Evolutionary conservation across 2,329 filamentous ascomycete genomes (phyloP).

Genomic region (Trichoderma breve): DNA sequence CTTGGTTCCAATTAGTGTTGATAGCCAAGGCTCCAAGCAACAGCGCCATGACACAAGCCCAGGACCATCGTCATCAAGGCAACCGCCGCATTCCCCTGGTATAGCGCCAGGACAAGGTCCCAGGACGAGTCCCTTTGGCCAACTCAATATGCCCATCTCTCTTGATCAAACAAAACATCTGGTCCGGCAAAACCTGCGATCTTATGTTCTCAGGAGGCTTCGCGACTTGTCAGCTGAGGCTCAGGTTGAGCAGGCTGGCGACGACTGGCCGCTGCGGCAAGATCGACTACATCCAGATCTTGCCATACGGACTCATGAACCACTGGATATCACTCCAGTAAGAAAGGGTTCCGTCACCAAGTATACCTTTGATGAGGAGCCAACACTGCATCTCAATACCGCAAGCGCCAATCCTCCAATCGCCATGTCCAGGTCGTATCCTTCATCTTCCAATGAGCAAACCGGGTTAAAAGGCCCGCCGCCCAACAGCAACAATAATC

Average conservation of each 20-base stretch:
- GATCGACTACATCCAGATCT: conserved; percentile 17
- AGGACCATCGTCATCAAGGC: conserved; percentile 1
- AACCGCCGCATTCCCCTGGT: conserved; percentile 10
- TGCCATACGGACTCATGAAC: conserved; percentile 2
- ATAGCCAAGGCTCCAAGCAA: conserved; percentile 26
- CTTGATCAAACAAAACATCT: conserved; percentile 36
- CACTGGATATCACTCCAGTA: background rate
- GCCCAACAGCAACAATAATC: conserved; percentile 23
- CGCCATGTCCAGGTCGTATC: conserved; percentile 39
- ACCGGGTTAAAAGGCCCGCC: conserved; percentile 27
- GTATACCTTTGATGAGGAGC: conserved; percentile 40
- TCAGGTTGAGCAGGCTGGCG: conserved; percentile 16
- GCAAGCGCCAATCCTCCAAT: conserved; percentile 25
- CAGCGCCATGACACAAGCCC: conserved; percentile 27
- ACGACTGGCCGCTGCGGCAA: conserved; percentile 9
- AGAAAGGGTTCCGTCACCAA: conserved; percentile 20
- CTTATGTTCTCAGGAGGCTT: conserved; percentile 32
- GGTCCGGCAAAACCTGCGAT: conserved; percentile 35
- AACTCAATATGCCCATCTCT: conserved; percentile 34
- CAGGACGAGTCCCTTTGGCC: conserved; percentile 10
- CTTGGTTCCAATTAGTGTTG: conserved; percentile 41
- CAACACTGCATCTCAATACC: conserved; percentile 37
- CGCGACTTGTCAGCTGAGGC: conserved; percentile 5
- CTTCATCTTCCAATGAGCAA: conserved; percentile 45
- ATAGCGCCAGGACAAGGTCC: conserved; percentile 9